These are phyloP conservation scores for Penicillium steckii DNA, from an alignment of 495 filamentous ascomycete species.

Conservation along the genomic window DNA sequence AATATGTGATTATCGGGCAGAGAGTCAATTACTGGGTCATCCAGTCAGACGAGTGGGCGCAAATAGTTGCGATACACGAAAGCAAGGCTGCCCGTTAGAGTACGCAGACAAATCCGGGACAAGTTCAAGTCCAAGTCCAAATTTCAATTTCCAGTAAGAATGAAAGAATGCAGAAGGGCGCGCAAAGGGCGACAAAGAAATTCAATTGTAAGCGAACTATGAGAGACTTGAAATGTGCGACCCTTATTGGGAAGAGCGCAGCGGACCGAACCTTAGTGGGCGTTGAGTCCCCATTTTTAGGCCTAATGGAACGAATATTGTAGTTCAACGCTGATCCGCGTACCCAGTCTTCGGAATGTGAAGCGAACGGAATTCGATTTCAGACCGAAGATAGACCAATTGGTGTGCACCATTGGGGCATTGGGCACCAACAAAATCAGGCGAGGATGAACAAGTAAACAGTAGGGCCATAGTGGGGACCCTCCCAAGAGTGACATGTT, in stretches of 20 bases:
- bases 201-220: constrained; percentile 6
- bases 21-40: constrained; percentile 20
- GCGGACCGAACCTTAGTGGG: constrained; percentile 32
- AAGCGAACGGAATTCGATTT: constrained; percentile 26
- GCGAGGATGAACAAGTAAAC: constrained; percentile 10
- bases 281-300: constrained; percentile 30
- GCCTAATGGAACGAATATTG: constrained; percentile 12
- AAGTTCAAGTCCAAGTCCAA: constrained; percentile 10
- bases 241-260: constrained; percentile 7
- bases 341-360: constrained; percentile 20
- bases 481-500: constrained; percentile 38
- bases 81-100: constrained; percentile 25
- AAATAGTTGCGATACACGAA: constrained; percentile 39
- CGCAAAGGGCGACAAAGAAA: constrained; percentile 6
- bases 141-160: constrained; percentile 21
- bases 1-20: constrained; percentile 20
- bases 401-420: constrained; percentile 25
- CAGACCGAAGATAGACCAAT: constrained; percentile 31
- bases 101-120: constrained; percentile 24
- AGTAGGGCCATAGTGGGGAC: constrained; percentile 18
- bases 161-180: constrained; percentile 1
- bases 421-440: constrained; percentile 46
- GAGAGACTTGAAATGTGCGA: constrained; percentile 11
- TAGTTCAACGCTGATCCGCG: constrained; percentile 19
- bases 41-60: constrained; percentile 28